A percentile compares a stretch with the other conserved stretches of the same genome.
These are phyloP conservation scores for Cladophialophora psammophila DNA, from an alignment of 2,329 filamentous ascomycete species.

Conservation along the genomic window DNA sequence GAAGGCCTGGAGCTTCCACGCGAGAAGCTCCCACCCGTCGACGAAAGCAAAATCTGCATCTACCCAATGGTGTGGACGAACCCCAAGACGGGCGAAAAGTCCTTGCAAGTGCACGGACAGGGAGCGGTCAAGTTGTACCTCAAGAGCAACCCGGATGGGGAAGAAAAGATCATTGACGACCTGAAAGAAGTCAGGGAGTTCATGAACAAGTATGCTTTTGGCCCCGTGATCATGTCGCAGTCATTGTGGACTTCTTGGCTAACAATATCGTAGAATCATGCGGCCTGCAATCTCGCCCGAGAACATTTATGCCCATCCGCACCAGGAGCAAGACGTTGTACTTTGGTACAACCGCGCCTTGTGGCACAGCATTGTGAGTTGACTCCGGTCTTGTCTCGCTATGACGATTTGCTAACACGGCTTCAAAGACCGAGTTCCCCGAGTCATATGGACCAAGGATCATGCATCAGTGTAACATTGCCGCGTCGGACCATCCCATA, in stretches of 20 bases:
- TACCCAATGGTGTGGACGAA: conserved; percentile 52
- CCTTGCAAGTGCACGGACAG: conserved; percentile 49
- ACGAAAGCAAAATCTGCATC: conserved; percentile 44
- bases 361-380: conserved; percentile 50
- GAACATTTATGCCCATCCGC: conserved; percentile 49
- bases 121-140: conserved; percentile 48
- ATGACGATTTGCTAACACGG: neutral
- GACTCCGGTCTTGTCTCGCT: conserved; percentile 1
- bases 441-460: conserved; percentile 49
- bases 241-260: neutral
- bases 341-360: conserved; percentile 51
- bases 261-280: conserved; percentile 45
- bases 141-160: conserved; percentile 42
- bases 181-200: conserved; percentile 44
- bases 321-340: conserved; percentile 50
- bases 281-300: conserved; percentile 45
- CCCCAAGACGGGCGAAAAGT: conserved; percentile 45
- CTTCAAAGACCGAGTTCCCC: conserved; percentile 45
- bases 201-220: conserved; percentile 44
- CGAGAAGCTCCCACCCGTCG: conserved; percentile 45
- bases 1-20: conserved; percentile 43
- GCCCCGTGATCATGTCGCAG: conserved; percentile 5
- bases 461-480: conserved; percentile 51
- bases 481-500: conserved; percentile 39
- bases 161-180: conserved; percentile 41